Conservation (phyloP, 177 flowering plant genomes). For the Vitis hybrid region DNA sequence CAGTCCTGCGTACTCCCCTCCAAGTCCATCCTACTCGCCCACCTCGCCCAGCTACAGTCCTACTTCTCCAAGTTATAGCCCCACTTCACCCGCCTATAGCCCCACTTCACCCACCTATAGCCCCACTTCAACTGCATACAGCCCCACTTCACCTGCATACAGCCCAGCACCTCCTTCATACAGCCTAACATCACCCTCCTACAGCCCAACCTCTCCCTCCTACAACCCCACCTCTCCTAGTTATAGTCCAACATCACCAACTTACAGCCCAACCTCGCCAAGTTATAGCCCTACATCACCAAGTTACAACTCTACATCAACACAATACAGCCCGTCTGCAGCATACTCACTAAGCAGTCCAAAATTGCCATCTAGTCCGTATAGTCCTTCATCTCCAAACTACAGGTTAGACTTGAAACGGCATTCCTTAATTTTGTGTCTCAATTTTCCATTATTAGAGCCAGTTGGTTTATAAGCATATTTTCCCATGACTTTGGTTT, state of each 20-base stretch:
- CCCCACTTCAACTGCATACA: conserved; percentile 85
- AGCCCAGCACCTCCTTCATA: conserved; percentile 68
- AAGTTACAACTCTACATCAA: conserved; percentile 76
- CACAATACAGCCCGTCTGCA: conserved; percentile 79
- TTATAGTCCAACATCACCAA: conserved; percentile 88
- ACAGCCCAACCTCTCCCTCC: conserved; percentile 87
- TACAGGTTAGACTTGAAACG: conserved; percentile 61
- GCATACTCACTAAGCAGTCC: conserved; percentile 95
- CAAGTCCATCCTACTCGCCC: conserved; percentile 85
- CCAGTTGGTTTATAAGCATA: too few species aligned
- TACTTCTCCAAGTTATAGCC: conserved; percentile 84
- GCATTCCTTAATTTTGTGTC: neutral
- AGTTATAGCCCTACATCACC: conserved; percentile 91
- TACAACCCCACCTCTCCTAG: conserved; percentile 93
- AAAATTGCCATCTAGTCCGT: conserved; percentile 80
- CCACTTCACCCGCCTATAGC: conserved; percentile 87
- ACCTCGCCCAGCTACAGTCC: conserved; percentile 83
- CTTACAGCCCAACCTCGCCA: conserved; percentile 93
- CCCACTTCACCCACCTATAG: conserved; percentile 92
- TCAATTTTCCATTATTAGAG: neutral
- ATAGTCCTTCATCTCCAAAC: conserved; percentile 87
- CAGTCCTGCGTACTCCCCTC: conserved; percentile 90
- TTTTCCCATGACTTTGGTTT: too few species aligned
- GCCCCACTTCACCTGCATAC: conserved; percentile 78
- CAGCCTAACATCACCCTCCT: conserved; percentile 71